Percentiles rank a stretch among this genome's conserved stretches.
Evolutionary conservation across 495 filamentous ascomycete genomes (phyloP).

Genomic region (Podospora bellae-mahoneyi): DNA sequence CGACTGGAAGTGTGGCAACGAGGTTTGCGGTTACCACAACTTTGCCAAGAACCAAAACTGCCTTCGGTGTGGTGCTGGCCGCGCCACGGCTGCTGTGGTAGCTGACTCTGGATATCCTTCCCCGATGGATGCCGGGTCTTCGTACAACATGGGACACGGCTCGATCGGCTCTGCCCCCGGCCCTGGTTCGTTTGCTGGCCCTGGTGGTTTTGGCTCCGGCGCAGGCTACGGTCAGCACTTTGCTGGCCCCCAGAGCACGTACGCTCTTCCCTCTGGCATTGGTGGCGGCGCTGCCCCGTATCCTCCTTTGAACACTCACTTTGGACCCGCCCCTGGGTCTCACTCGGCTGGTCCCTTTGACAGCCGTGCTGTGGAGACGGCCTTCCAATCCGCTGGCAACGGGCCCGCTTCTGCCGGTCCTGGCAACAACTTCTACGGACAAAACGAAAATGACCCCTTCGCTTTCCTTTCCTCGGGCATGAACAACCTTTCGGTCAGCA

Average conservation of each 20-base stretch:
- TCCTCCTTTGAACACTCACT: slow-evolving; percentile 76
- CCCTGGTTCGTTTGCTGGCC: slow-evolving; percentile 71
- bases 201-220: slow-evolving; percentile 66
- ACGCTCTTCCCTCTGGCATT: slow-evolving; percentile 85
- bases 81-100: slow-evolving; percentile 87
- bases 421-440: slow-evolving; percentile 58
- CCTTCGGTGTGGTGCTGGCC: slow-evolving; percentile 90
- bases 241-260: slow-evolving; percentile 82
- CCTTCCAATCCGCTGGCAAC: slow-evolving; percentile 82
- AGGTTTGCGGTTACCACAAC: slow-evolving; percentile 98
- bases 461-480: slow-evolving; percentile 84
- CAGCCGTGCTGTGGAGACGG: slow-evolving; percentile 86
- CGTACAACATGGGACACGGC: slow-evolving; percentile 70
- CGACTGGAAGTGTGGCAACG: slow-evolving; percentile 98
- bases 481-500: slow-evolving; percentile 74
- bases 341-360: slow-evolving; percentile 89
- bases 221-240: slow-evolving; percentile 83
- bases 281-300: slow-evolving; percentile 77
- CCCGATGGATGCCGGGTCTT: slow-evolving; percentile 79
- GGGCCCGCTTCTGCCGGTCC: slow-evolving; percentile 62
- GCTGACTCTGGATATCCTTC: slow-evolving; percentile 91
- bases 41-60: slow-evolving; percentile 99
- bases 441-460: slow-evolving; percentile 73
- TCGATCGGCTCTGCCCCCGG: slow-evolving; percentile 85
- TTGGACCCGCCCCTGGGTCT: slow-evolving; percentile 65